A percentile compares a stretch with the other conserved stretches of the same genome.
These are phyloP conservation scores for Hygrocybe punicea DNA, from an alignment of 768 basidiomycete species.

Conservation along the genomic window DNA sequence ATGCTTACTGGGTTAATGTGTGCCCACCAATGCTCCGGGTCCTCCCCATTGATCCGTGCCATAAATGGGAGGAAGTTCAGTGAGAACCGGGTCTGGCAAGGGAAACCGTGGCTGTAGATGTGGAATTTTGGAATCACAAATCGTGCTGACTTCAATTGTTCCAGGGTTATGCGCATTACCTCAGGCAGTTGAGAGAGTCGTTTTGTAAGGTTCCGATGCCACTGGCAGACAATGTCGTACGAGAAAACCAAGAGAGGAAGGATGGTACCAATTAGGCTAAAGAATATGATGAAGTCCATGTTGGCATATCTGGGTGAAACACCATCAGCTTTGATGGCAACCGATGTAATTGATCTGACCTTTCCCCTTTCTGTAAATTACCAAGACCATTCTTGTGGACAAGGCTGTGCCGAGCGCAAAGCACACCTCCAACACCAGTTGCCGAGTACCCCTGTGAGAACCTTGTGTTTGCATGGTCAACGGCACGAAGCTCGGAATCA, in stretches of 20 bases:
- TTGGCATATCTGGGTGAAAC: constrained; percentile 23
- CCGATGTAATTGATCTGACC: constrained; percentile 15
- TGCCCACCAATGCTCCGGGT: constrained; percentile 20
- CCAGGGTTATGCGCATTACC: background rate
- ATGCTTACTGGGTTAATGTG: constrained; percentile 26
- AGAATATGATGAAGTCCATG: constrained; percentile 28
- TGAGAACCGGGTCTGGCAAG: constrained; percentile 14
- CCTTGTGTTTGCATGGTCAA: constrained; percentile 8
- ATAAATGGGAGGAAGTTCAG: constrained; percentile 20
- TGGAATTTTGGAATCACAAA: constrained; percentile 14
- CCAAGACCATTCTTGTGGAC: constrained; percentile 26
- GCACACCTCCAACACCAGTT: constrained; percentile 28
- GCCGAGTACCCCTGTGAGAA: constrained; percentile 17
- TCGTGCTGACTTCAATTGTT: background rate
- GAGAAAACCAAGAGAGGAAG: constrained; percentile 17
- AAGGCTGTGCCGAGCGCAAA: constrained; percentile 33
- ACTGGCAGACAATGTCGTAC: constrained; percentile 33
- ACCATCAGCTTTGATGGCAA: background rate
- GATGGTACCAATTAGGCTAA: constrained; percentile 5
- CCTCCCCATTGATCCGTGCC: constrained; percentile 32
- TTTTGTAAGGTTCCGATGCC: constrained; percentile 1
- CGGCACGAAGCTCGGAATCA: constrained; percentile 11
- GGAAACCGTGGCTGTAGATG: constrained; percentile 11
- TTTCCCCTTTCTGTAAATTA: constrained; percentile 35
- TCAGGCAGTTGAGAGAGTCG: constrained; percentile 1